A percentile compares a stretch with the other conserved stretches of the same genome.
Conservation (phyloP, 768 basidiomycete genomes). For the Russula brevipes region DNA sequence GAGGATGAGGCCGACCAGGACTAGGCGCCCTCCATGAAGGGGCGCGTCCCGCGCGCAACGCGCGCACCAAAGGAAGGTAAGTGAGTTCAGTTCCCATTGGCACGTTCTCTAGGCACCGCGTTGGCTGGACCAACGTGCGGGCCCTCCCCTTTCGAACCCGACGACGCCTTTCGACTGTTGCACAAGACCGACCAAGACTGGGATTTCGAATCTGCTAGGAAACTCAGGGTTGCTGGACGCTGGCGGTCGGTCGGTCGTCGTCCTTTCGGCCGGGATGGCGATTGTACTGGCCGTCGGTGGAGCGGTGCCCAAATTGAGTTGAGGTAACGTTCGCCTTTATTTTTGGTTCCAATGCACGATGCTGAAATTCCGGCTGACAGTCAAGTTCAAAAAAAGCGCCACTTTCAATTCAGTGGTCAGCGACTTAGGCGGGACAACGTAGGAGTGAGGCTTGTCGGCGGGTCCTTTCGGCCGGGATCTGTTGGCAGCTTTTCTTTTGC, state of each 20-base stretch:
- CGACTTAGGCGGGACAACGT: neutral
- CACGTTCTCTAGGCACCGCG: conserved; percentile 1
- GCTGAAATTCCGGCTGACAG: neutral
- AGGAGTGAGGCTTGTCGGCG: conserved; percentile 3
- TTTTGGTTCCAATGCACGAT: neutral
- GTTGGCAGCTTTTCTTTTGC: conserved; percentile 10
- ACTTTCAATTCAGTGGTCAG: neutral
- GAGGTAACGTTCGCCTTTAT: conserved; percentile 3
- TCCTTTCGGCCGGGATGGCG: conserved; percentile 22
- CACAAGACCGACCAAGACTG: neutral
- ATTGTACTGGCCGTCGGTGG: conserved; percentile 2
- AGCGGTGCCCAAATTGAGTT: neutral
- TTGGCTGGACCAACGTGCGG: neutral
- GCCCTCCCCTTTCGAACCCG: neutral
- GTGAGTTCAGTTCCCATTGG: neutral
- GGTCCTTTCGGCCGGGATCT: conserved; percentile 21
- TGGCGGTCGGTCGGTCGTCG: conserved; percentile 12
- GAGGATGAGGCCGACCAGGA: neutral
- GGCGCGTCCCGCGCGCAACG: neutral
- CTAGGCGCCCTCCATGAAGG: neutral
- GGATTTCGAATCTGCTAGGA: neutral
- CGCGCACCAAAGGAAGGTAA: conserved; percentile 13
- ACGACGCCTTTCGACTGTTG: neutral
- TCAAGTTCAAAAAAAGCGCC: neutral
- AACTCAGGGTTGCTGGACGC: neutral